Evolutionary conservation across 1,139 yeast genomes (phyloP), one percentile per base, ranked within the genome.

Genomic region (Starmera stellimalicola): DNA sequence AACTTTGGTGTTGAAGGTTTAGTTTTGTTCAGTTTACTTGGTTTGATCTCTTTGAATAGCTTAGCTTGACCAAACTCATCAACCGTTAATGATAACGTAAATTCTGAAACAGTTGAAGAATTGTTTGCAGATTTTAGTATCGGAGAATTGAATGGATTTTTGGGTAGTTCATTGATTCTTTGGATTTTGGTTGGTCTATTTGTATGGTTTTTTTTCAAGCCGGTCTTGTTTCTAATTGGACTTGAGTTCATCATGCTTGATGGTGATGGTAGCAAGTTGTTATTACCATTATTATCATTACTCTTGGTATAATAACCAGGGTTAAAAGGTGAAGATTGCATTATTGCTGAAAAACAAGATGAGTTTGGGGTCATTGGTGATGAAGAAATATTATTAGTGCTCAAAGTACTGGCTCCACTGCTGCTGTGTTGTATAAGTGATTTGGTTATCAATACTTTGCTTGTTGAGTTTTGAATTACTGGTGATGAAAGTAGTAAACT

Each of bases 291-390:
- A 6, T n/a, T 22, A 8, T 22, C 25, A 22, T 22, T 8, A 22
- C 5, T 6, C 12, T 22, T n/a, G 12, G 25, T n/a, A 6, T 47
- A 49, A 34, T 44, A 48, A 3, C 51, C 51, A 19, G 47, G 50
- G 18, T 49, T 45, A 12, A 48, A 33, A 2, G 53, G 53, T 4
- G 53, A 49, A 3, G 52, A 49, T 30, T 46, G 48, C 32, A 48
- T 44, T 15, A 48, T 46, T 14, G 52, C 45, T 4, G 52, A 47
- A 32, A 48, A 48, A 24, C 50, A 45, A 5, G 50, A 46, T 5
- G 33, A 30, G 7, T 27, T 27, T 27, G 52, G 52, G 4, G 53
- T 44, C 42, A 38, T 37, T 32, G 53, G 53, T 6, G 52, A 47
- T 8, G 49, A 47, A 2, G 38, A 18, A 14, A 34, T 10, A 22